Base-by-base conservation (phyloP, 208 protist genomes). In the Trypanosoma rangeli region DNA sequence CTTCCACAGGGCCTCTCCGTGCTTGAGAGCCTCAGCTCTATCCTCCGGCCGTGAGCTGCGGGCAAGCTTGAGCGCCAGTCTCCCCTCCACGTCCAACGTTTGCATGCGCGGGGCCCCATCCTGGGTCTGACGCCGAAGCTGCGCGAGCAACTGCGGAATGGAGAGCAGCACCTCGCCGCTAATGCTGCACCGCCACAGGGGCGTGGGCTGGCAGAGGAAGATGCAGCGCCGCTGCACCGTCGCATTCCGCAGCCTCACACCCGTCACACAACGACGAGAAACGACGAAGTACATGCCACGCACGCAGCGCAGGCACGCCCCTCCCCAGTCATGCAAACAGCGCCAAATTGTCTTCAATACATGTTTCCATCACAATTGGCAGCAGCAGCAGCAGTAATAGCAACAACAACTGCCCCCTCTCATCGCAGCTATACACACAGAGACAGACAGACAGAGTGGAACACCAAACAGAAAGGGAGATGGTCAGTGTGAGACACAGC, bases 1-100 rank as follows among this genome's bases (percentile, higher is more conserved):
- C 1, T 46, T 35, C 91, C 91, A 96, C 33, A 96, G 79, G 3
- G 64, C 55, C 65, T 92, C 87, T 12, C 78, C 91, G 3, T 75
- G 63, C 60, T 83, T 76, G 9, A 96, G 80, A 8, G 86, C 87
- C 76, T 96, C 91, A 5, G 56, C 62, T 20, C 77, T 79, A 58
- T 96, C 91, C 54, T 83, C 78, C 10, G 72, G 16, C 26, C 53
- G 69, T 0, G 52, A 55, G 63, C 87, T 93, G 28, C 80, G 74
- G 15, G 87, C 67, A 49, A 96, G 83, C 63, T 77, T 73, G 20
- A 90, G 57, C 37, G 84, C 73, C n/a, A 96, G 77, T 18, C 82
- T 76, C 26, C 65, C 82, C 64, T 90, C 84, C 50, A 86, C 90
- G 57, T 91, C 83, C 7, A 95, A 64, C 0, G 82, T 80, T 54